These are phyloP conservation scores for Salix brachista DNA, from an alignment of 345 rosid species.

Conservation along the genomic window DNA sequence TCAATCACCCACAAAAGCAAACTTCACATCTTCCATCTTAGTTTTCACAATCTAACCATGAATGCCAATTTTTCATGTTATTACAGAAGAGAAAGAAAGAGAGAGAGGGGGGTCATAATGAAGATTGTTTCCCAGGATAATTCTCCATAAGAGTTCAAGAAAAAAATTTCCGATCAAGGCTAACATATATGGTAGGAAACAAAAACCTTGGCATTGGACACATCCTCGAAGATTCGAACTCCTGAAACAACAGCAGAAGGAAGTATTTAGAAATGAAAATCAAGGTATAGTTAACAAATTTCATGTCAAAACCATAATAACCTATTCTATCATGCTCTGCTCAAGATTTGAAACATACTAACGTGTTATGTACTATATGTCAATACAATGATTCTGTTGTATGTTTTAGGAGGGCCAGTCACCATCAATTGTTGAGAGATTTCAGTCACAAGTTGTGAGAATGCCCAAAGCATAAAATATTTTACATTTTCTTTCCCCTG, in stretches of 20 bases:
- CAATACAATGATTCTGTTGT: not conserved
- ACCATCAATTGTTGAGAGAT: not conserved
- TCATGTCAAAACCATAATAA: not conserved
- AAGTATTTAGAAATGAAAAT: constrained; percentile 2
- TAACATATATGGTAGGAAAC: not conserved
- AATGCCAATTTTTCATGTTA: not conserved
- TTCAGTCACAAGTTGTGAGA: not conserved
- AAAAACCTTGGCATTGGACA: constrained; percentile 72
- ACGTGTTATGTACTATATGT: not conserved
- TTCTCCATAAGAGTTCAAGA: not conserved
- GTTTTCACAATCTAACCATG: not conserved
- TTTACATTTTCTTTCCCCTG: not conserved
- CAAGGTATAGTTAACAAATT: not conserved
- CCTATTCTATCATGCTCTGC: not conserved
- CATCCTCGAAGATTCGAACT: constrained; percentile 89
- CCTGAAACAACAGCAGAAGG: constrained; percentile 50
- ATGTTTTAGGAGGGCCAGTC: not conserved
- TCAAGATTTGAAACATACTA: not conserved
- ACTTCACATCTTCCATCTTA: not conserved
- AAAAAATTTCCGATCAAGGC: not conserved
- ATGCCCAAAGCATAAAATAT: not conserved
- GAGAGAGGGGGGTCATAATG: not conserved
- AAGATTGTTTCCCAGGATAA: not conserved
- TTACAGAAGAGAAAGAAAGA: not conserved
- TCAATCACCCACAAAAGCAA: not conserved